phyloP scores from a whole-genome alignment of 495 filamentous ascomycete genomes.

The Paragyromitra xinjiangensis region DNA sequence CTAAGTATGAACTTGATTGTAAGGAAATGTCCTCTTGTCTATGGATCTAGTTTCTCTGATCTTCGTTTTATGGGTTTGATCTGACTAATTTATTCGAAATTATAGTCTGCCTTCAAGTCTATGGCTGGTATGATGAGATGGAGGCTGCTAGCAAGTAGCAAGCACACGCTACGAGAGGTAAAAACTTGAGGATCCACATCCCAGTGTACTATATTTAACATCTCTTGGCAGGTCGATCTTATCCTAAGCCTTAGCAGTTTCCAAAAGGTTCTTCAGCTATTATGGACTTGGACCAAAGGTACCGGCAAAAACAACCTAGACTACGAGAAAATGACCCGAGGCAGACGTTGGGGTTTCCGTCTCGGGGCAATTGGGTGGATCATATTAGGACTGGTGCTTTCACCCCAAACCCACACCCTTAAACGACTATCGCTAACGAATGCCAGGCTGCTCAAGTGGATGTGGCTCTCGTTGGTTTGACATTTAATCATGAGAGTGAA shows the following conservation, averaged over 20 bases:
- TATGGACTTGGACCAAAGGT: slow-evolving; percentile 33
- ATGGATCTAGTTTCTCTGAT: neutral
- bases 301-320: neutral
- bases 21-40: slow-evolving; percentile 6
- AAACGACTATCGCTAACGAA: neutral
- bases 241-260: slow-evolving; percentile 52
- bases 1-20: slow-evolving; percentile 54
- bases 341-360: slow-evolving; percentile 33
- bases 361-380: slow-evolving; percentile 44
- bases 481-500: slow-evolving; percentile 48
- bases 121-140: slow-evolving; percentile 53
- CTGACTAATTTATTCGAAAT: neutral
- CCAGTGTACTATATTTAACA: slow-evolving; percentile 13
- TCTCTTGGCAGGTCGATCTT: slow-evolving; percentile 46
- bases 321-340: neutral
- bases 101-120: slow-evolving; percentile 53
- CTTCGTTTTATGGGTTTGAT: neutral
- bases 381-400: slow-evolving; percentile 44
- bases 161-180: slow-evolving; percentile 49
- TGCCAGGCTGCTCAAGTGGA: slow-evolving; percentile 45
- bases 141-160: slow-evolving; percentile 45
- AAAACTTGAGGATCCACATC: neutral
- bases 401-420: neutral
- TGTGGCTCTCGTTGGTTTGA: slow-evolving; percentile 50
- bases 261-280: slow-evolving; percentile 44